Evolutionary conservation across 106 monocot genomes (phyloP).

Genomic region (Dioscorea zingiberensis): DNA sequence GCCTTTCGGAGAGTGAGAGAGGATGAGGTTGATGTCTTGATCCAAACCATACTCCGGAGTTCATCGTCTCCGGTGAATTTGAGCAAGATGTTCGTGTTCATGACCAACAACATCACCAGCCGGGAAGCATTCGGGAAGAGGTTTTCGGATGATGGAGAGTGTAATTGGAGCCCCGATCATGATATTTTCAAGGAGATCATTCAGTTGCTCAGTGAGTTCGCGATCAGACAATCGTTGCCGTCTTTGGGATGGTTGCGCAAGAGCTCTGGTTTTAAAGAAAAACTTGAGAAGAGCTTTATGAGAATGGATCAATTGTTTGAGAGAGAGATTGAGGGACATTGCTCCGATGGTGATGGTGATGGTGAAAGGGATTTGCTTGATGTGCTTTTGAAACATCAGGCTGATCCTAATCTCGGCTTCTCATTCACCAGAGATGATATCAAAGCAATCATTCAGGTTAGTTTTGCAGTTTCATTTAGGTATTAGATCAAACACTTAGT

Average conservation of each 20-base stretch:
- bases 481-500: no score
- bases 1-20: background rate
- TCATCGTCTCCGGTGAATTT: slow-evolving; percentile 6
- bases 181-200: slow-evolving; percentile 6
- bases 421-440: no score
- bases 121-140: no score
- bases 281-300: no score
- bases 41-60: background rate
- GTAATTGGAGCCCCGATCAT: no score
- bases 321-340: slow-evolving; percentile 17
- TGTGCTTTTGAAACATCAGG: slow-evolving; percentile 3
- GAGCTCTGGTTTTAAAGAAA: no score
- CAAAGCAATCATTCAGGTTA: no score
- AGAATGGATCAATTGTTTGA: no score
- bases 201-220: slow-evolving; percentile 11
- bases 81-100: slow-evolving; percentile 18
- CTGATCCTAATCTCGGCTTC: no score
- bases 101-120: no score
- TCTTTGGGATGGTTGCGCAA: slow-evolving; percentile 9
- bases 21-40: slow-evolving; percentile 4
- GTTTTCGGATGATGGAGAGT: no score
- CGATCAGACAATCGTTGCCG: slow-evolving; percentile 20
- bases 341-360: no score
- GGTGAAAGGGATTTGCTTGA: slow-evolving; percentile 9
- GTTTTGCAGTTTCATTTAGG: slow-evolving; percentile 24